A percentile compares a stretch with the other conserved stretches of the same genome.
phyloP scores from a whole-genome alignment of 2,329 filamentous ascomycete genomes.

The Westerdykella ornata region DNA sequence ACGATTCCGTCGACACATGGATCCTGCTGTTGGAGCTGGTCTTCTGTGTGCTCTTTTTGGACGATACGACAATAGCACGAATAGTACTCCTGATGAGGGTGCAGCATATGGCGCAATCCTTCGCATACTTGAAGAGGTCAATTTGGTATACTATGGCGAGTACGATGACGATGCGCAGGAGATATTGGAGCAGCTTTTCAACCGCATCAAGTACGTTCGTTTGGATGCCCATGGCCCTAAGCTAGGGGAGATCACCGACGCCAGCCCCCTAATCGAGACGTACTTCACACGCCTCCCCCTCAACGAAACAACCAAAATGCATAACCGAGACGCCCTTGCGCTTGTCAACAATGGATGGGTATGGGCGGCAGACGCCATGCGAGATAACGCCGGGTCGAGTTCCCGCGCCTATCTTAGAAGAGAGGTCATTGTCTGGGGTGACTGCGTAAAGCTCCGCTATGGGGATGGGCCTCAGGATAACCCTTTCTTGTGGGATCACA shows the following conservation, averaged over 20 bases:
- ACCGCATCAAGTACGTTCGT: slow-evolving; percentile 89
- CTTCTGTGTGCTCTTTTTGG: slow-evolving; percentile 64
- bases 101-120: slow-evolving; percentile 48
- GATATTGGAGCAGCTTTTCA: slow-evolving; percentile 85
- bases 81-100: slow-evolving; percentile 47
- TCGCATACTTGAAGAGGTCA: slow-evolving; percentile 72
- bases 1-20: slow-evolving; percentile 64
- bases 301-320: slow-evolving; percentile 70
- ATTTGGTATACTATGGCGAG: slow-evolving; percentile 83
- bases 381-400: slow-evolving; percentile 84
- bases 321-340: slow-evolving; percentile 68
- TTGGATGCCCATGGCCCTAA: slow-evolving; percentile 90
- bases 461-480: slow-evolving; percentile 74
- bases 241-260: slow-evolving; percentile 66
- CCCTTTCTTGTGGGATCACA: slow-evolving; percentile 91
- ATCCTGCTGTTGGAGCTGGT: slow-evolving; percentile 63
- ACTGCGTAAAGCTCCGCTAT: slow-evolving; percentile 95
- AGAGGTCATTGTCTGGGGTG: slow-evolving; percentile 96
- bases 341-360: slow-evolving; percentile 98
- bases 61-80: slow-evolving; percentile 52
- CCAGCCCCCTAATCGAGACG: slow-evolving; percentile 79
- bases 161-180: slow-evolving; percentile 78
- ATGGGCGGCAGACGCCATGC: slow-evolving; percentile 90
- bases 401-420: slow-evolving; percentile 91
- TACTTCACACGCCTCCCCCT: slow-evolving; percentile 88